Conservation (phyloP, 2,329 filamentous ascomycete species). For the Clonostachys byssicola region DNA sequence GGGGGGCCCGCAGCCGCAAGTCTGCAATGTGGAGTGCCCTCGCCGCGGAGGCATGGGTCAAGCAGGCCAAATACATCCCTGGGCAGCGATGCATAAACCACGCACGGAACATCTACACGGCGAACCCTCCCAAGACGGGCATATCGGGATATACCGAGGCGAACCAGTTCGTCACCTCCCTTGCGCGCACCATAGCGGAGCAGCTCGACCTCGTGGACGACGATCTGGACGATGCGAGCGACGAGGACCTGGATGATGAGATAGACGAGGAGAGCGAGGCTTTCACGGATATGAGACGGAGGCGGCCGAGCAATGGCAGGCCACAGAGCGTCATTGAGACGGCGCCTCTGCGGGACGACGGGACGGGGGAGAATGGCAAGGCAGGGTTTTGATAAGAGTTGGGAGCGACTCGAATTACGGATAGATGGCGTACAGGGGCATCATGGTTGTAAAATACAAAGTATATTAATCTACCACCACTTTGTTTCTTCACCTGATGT, state of each 20-base stretch:
- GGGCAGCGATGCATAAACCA: slow-evolving; percentile 74
- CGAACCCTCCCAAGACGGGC: slow-evolving; percentile 43
- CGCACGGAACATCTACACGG: slow-evolving; percentile 52
- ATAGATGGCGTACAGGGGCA: no score
- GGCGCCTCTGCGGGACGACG: slow-evolving; percentile 34
- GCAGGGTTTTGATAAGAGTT: slow-evolving; percentile 1
- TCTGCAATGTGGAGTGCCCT: slow-evolving; percentile 86
- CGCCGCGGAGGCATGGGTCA: slow-evolving; percentile 79
- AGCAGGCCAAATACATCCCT: slow-evolving; percentile 70
- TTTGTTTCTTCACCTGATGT: no score
- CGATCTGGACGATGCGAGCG: slow-evolving; percentile 1
- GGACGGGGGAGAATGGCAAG: slow-evolving; percentile 9
- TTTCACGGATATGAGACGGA: slow-evolving; percentile 29
- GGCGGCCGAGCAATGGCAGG: slow-evolving; percentile 51
- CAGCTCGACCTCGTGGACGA: background rate
- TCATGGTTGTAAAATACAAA: no score
- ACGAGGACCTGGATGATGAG: slow-evolving; percentile 28
- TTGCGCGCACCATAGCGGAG: slow-evolving; percentile 39
- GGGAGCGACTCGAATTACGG: background rate
- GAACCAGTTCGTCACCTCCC: slow-evolving; percentile 43
- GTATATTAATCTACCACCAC: no score
- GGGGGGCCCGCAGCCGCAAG: slow-evolving; percentile 75
- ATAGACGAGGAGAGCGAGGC: slow-evolving; percentile 49
- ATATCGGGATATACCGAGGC: slow-evolving; percentile 47
- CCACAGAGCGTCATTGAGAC: slow-evolving; percentile 42